Evolutionary conservation across 495 filamentous ascomycete genomes (phyloP).

Genomic region (Aeminium ludgeri): DNA sequence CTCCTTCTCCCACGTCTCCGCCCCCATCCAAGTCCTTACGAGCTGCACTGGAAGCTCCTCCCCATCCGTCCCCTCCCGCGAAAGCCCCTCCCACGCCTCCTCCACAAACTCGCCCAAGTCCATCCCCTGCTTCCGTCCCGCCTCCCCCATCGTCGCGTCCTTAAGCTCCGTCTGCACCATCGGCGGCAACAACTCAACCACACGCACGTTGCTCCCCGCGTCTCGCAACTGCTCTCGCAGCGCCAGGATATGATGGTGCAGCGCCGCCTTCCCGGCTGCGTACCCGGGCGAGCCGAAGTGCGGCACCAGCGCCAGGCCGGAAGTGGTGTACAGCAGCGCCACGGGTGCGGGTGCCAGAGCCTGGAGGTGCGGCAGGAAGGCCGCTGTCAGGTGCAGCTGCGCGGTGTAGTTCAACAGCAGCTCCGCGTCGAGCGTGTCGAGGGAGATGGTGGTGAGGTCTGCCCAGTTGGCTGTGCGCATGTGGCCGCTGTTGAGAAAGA

Average conservation of each 20-base stretch:
- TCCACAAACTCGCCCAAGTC: slow-evolving; percentile 41
- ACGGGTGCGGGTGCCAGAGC: slow-evolving; percentile 26
- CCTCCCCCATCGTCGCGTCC: slow-evolving; percentile 26
- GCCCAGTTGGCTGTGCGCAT: slow-evolving; percentile 44
- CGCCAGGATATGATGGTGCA: slow-evolving; percentile 38
- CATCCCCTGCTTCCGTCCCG: slow-evolving; percentile 37
- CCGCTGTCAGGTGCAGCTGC: slow-evolving; percentile 40
- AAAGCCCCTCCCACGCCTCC: slow-evolving; percentile 37
- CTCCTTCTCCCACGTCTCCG: slow-evolving; percentile 15
- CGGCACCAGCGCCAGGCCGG: slow-evolving; percentile 38
- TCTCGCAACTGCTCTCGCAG: slow-evolving; percentile 41
- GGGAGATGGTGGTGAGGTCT: slow-evolving; percentile 38
- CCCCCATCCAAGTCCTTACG: slow-evolving; percentile 25
- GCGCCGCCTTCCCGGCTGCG: slow-evolving; percentile 38
- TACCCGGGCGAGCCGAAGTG: slow-evolving; percentile 35
- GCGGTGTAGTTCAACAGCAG: slow-evolving; percentile 52
- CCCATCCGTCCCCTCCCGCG: slow-evolving; percentile 23
- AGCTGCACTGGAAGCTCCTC: slow-evolving; percentile 40
- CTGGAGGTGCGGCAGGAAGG: slow-evolving; percentile 48
- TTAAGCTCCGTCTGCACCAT: slow-evolving; percentile 51
- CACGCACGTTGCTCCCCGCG: slow-evolving; percentile 28
- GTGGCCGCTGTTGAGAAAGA: slow-evolving; percentile 43
- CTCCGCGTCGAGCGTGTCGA: slow-evolving; percentile 37
- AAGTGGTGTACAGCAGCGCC: slow-evolving; percentile 34
- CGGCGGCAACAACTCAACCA: slow-evolving; percentile 51